These are phyloP conservation scores for Artemisia argyi DNA, from an alignment of 129 eudicot species.

Conservation along the genomic window DNA sequence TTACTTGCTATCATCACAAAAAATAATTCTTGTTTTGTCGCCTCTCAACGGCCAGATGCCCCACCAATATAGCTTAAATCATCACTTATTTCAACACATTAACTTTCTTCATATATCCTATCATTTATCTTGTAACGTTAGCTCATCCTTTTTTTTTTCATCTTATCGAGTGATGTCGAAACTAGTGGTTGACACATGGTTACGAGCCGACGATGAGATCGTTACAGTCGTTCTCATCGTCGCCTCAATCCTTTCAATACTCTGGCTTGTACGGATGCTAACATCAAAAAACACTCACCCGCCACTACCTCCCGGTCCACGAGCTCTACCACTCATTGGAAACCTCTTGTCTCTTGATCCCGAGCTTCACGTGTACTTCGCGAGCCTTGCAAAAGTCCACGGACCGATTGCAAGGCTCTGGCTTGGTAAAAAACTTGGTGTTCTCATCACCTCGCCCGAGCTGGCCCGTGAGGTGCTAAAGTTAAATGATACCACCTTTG, in stretches of 20 bases:
- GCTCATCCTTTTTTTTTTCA: not conserved
- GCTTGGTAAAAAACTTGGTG: conserved; percentile 51
- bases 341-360: conserved; percentile 59
- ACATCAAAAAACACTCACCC: conserved; percentile 10
- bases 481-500: conserved; percentile 48
- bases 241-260: not conserved
- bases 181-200: too few species aligned
- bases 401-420: conserved; percentile 56
- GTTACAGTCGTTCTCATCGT: not conserved
- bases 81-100: too few species aligned
- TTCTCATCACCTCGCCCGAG: conserved; percentile 51
- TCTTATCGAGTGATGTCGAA: not conserved
- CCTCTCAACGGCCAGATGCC: too few species aligned
- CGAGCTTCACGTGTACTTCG: conserved; percentile 58
- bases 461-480: conserved; percentile 61
- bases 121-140: too few species aligned
- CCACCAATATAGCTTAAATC: too few species aligned
- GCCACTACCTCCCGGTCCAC: conserved; percentile 54
- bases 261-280: conserved; percentile 19
- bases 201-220: not conserved
- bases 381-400: conserved; percentile 35
- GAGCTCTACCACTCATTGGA: conserved; percentile 49
- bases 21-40: too few species aligned
- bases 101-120: too few species aligned
- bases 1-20: too few species aligned